Percentiles rank a stretch among this genome's conserved stretches.
Conservation (phyloP, 1,139 yeast species). For the Scheffersomyces cryptocercus region DNA sequence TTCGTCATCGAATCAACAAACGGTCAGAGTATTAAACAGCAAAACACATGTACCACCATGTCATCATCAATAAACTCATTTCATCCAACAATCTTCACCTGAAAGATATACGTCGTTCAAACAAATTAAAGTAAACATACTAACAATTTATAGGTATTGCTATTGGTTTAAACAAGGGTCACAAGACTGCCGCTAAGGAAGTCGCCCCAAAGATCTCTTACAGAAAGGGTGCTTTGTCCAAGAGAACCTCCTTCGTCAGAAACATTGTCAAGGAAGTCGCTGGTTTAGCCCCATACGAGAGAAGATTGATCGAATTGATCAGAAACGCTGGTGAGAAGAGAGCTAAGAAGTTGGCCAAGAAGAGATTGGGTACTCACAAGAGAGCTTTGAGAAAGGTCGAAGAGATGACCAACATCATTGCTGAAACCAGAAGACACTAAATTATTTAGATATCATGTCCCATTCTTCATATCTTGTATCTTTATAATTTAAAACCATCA, state of each 20-base stretch:
- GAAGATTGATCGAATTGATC: slow-evolving; percentile 98
- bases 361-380: slow-evolving; percentile 99
- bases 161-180: slow-evolving; percentile 99
- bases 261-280: slow-evolving; percentile 95
- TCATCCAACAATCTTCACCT: neutral
- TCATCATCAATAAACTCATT: too few relatives aligned
- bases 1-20: neutral
- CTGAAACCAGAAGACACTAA: slow-evolving; percentile 91
- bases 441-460: slow-evolving; percentile 6
- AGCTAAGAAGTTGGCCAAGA: slow-evolving; percentile 99
- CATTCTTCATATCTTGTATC: neutral
- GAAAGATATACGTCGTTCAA: neutral
- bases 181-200: slow-evolving; percentile 92
- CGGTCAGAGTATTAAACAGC: too few relatives aligned
- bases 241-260: slow-evolving; percentile 96
- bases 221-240: slow-evolving; percentile 96
- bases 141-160: slow-evolving; percentile 76
- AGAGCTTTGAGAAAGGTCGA: slow-evolving; percentile 99
- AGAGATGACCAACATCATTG: slow-evolving; percentile 95
- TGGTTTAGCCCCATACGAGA: slow-evolving; percentile 99
- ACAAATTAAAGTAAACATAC: slow-evolving; percentile 8
- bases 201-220: slow-evolving; percentile 92
- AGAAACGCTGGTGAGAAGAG: slow-evolving; percentile 99
- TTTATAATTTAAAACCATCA: too few relatives aligned
- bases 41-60: too few relatives aligned